These are phyloP conservation scores for Xylaria sp. DNA, from an alignment of 2,329 filamentous ascomycete species.

Conservation along the genomic window DNA sequence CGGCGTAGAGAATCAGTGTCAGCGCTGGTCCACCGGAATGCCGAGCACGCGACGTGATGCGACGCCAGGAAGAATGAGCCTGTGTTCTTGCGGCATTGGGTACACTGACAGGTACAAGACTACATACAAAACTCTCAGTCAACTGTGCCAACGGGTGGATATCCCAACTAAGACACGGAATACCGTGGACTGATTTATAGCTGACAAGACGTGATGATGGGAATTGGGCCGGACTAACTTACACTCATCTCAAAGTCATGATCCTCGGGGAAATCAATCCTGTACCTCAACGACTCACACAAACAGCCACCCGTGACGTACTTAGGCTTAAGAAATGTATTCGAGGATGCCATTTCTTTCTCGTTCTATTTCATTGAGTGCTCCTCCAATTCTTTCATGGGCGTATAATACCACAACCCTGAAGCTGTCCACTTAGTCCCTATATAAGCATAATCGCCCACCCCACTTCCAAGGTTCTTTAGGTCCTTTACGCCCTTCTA, in stretches of 20 bases:
- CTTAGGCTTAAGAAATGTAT: constrained; percentile 33
- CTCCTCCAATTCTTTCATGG: background rate
- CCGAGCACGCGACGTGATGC: constrained; percentile 50
- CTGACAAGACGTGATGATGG: background rate
- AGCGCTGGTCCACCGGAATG: constrained; percentile 50
- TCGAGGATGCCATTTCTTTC: constrained; percentile 18
- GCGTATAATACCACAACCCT: background rate
- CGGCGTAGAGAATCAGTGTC: constrained; percentile 50
- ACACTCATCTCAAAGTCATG: constrained; percentile 55
- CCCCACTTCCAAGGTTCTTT: constrained; percentile 1
- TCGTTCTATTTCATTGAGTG: background rate
- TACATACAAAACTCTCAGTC: constrained; percentile 35
- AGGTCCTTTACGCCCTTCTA: constrained; percentile 21
- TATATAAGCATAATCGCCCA: background rate
- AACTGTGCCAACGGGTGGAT: background rate
- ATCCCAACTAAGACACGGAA: no score
- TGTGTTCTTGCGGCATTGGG: constrained; percentile 64
- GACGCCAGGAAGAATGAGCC: constrained; percentile 58
- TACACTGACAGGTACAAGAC: constrained; percentile 64
- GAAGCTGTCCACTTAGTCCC: background rate
- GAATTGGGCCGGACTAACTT: constrained; percentile 14
- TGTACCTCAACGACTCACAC: constrained; percentile 61
- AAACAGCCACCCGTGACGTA: constrained; percentile 62
- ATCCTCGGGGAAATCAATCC: constrained; percentile 56
- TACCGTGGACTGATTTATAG: background rate